phyloP scores from a whole-genome alignment of 257 asterid genomes.

The Nicotiana knightiana region DNA sequence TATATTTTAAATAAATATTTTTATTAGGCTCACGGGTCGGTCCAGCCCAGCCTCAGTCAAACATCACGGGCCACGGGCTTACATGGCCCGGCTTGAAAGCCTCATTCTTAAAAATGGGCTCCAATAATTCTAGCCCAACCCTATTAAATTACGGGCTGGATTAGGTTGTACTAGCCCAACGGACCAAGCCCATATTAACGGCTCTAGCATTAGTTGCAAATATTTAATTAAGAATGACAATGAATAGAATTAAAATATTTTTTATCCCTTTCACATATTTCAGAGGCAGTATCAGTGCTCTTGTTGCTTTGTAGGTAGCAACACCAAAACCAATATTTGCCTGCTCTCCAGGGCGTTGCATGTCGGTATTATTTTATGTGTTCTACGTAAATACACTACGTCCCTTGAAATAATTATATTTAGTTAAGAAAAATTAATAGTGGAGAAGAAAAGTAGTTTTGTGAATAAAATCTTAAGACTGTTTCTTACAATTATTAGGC shows the following conservation, averaged over 20 bases:
- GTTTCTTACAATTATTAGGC: no score
- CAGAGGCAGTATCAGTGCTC: not conserved
- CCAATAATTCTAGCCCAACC: no score
- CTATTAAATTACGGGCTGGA: no score
- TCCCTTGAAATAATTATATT: not conserved
- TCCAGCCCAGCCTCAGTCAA: no score
- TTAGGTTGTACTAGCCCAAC: no score
- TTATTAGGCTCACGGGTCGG: no score
- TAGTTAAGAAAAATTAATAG: not conserved
- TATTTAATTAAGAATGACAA: not conserved
- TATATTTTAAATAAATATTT: no score
- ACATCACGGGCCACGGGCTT: no score
- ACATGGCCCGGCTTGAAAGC: no score
- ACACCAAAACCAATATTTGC: not conserved
- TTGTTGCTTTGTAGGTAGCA: conserved; percentile 3
- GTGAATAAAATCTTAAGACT: not conserved
- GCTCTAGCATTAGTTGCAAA: no score
- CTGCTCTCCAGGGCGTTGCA: not conserved
- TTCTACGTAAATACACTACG: not conserved
- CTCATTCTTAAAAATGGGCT: no score
- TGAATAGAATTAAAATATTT: not conserved
- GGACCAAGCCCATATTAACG: no score
- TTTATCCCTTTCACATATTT: not conserved
- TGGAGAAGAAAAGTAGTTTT: not conserved
- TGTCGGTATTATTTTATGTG: not conserved